These are phyloP conservation scores for Pharus latifolius DNA, from an alignment of 176 grass and related monocot species.

Conservation along the genomic window DNA sequence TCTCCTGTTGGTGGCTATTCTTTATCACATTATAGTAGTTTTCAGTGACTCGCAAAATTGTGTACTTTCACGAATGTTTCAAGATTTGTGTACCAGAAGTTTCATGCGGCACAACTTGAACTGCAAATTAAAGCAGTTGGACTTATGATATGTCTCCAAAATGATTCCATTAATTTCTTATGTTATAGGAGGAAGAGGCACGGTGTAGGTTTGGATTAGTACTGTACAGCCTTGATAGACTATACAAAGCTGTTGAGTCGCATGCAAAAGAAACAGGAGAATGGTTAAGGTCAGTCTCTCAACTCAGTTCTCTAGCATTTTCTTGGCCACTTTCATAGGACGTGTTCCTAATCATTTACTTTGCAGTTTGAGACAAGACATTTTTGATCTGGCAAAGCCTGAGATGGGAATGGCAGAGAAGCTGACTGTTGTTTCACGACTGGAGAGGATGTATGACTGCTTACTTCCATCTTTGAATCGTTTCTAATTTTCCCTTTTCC, in stretches of 20 bases:
- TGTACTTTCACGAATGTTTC: not conserved
- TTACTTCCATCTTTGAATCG: slow-evolving; percentile 54
- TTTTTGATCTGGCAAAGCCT: slow-evolving; percentile 75
- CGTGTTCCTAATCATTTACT: slow-evolving; percentile 1
- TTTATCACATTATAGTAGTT: not conserved
- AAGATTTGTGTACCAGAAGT: not conserved
- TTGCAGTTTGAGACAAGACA: slow-evolving; percentile 67
- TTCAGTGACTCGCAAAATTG: not conserved
- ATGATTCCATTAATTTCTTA: slow-evolving; percentile 5
- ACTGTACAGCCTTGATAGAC: slow-evolving; percentile 68
- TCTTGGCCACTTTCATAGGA: not conserved
- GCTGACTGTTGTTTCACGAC: slow-evolving; percentile 39
- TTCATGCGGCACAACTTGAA: not conserved
- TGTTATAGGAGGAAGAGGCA: slow-evolving; percentile 65
- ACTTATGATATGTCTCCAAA: not conserved
- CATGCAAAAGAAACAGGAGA: slow-evolving; percentile 84
- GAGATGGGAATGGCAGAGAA: slow-evolving; percentile 47
- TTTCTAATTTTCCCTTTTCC: slow-evolving; percentile 11
- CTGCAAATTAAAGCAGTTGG: not conserved
- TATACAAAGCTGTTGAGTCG: slow-evolving; percentile 75
- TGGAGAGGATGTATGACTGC: slow-evolving; percentile 74
- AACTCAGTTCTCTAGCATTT: not conserved
- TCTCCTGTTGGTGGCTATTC: slow-evolving; percentile 16
- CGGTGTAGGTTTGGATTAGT: slow-evolving; percentile 56
- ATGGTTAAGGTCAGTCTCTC: slow-evolving; percentile 57